Evolutionary conservation across 108 stramenopile genomes (phyloP).

Genomic region (Skeletonema potamos): DNA sequence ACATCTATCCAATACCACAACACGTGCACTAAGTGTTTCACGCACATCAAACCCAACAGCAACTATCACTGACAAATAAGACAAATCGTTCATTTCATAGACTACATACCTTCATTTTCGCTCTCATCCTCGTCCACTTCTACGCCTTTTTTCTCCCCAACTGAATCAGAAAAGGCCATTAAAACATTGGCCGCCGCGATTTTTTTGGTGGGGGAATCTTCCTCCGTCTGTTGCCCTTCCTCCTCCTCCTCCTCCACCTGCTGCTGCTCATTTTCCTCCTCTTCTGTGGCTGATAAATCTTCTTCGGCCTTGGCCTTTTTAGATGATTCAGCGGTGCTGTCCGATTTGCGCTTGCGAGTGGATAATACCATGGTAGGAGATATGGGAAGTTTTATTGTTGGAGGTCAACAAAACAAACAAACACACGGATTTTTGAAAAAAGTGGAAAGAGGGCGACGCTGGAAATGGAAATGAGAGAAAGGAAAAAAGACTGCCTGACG

Average conservation of each 20-base stretch:
- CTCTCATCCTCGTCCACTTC: neutral
- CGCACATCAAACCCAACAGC: neutral
- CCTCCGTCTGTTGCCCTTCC: neutral
- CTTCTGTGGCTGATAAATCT: neutral
- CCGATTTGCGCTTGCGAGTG: slow-evolving; percentile 32
- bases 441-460: no score
- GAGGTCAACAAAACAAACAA: no score
- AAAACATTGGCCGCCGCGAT: slow-evolving; percentile 2
- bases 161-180: neutral
- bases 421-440: no score
- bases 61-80: neutral
- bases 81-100: neutral
- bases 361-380: slow-evolving; percentile 22
- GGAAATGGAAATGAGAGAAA: no score
- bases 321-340: slow-evolving; percentile 9
- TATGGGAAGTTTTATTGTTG: no score
- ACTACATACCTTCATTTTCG: neutral
- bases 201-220: neutral
- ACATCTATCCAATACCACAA: neutral
- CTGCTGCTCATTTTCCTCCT: slow-evolving; percentile 9
- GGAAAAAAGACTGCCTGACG: no score
- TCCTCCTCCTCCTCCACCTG: neutral
- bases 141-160: neutral
- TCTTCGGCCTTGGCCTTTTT: slow-evolving; percentile 31
- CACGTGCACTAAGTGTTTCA: neutral